phyloP scores from a whole-genome alignment of 306 rosid species.

The Cucumis cinereus region DNA sequence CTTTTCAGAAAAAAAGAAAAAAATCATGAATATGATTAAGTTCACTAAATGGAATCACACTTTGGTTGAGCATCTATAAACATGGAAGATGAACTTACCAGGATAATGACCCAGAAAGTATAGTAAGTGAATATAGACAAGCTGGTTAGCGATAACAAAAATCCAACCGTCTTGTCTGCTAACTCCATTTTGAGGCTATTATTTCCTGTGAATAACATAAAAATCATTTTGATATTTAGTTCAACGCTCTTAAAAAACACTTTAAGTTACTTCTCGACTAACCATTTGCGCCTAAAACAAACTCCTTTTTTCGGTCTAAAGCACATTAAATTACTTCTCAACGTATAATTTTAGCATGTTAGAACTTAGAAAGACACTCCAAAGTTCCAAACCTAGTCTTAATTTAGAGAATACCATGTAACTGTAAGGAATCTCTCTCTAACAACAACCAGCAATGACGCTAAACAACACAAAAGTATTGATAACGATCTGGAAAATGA shows the following conservation, averaged over 20 bases:
- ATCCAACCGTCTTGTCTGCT: constrained; percentile 80
- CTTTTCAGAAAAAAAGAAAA: no score
- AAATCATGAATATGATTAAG: neutral
- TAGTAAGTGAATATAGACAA: constrained; percentile 73
- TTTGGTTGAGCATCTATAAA: neutral
- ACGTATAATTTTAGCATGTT: neutral
- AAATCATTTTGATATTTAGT: neutral
- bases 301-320: neutral
- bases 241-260: neutral
- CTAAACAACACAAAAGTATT: neutral
- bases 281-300: neutral
- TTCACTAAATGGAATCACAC: neutral
- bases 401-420: neutral
- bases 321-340: neutral
- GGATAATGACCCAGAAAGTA: constrained; percentile 89
- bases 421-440: neutral
- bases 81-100: constrained; percentile 38
- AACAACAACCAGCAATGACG: neutral
- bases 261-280: neutral
- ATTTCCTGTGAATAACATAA: constrained; percentile 25
- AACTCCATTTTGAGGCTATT: constrained; percentile 48
- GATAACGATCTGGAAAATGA: neutral
- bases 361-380: neutral
- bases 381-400: neutral
- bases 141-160: constrained; percentile 57